Conservation (phyloP, 2,329 filamentous ascomycete genomes). For the Colletotrichum falcatum region DNA sequence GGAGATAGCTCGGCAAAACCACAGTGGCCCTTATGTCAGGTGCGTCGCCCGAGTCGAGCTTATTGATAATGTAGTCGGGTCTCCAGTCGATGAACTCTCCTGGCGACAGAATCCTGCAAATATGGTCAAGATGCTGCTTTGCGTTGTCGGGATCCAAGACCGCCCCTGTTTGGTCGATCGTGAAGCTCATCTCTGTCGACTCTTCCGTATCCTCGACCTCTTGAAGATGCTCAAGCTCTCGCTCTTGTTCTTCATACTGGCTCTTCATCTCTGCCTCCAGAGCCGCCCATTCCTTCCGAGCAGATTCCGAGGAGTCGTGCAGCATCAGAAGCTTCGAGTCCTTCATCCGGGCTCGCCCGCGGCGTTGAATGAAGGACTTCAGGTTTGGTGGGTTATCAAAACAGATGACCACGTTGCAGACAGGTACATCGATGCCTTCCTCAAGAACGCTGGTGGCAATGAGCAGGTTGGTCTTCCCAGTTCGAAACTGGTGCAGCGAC, state of each 20-base stretch:
- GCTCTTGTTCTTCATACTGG: constrained; percentile 74
- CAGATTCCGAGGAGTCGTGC: constrained; percentile 47
- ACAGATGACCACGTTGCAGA: constrained; percentile 71
- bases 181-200: constrained; percentile 48
- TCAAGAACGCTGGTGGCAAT: constrained; percentile 74
- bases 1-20: constrained; percentile 76
- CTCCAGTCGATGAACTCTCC: constrained; percentile 71
- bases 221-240: constrained; percentile 60
- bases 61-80: constrained; percentile 74
- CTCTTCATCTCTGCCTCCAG: constrained; percentile 81
- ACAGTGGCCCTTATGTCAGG: constrained; percentile 68
- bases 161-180: constrained; percentile 64
- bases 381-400: constrained; percentile 63
- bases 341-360: constrained; percentile 64
- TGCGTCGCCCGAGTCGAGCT: constrained; percentile 47
- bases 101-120: constrained; percentile 74
- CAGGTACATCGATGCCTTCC: constrained; percentile 76
- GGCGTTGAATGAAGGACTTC: constrained; percentile 70
- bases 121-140: constrained; percentile 82
- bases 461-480: constrained; percentile 67
- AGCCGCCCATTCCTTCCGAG: constrained; percentile 66
- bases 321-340: constrained; percentile 64
- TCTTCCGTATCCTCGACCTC: constrained; percentile 59
- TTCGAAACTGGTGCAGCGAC: constrained; percentile 62
- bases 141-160: constrained; percentile 79